Percentiles rank a stretch among this genome's conserved stretches.
These are phyloP conservation scores for Protoeuglena noctilucae DNA, from an alignment of 139 green algal genomes.

Conservation along the genomic window DNA sequence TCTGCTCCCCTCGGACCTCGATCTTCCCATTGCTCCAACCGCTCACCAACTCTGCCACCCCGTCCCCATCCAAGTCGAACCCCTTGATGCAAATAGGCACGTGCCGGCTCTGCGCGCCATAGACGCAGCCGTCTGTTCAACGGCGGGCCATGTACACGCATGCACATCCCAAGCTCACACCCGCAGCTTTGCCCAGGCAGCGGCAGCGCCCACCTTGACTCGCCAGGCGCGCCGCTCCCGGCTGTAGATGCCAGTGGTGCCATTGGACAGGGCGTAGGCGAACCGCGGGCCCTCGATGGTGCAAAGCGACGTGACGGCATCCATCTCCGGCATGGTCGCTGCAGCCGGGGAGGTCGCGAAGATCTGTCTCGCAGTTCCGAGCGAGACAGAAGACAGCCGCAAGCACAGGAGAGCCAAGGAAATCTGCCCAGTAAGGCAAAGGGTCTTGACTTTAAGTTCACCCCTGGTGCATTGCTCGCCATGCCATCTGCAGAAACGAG, in stretches of 20 bases:
- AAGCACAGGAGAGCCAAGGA: no score
- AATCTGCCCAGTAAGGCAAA: no score
- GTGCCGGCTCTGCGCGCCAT: slow-evolving; percentile 32
- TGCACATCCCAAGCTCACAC: background rate
- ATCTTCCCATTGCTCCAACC: slow-evolving; percentile 65
- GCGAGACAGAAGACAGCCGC: background rate
- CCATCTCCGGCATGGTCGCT: no score
- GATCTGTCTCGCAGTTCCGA: background rate
- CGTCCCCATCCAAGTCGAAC: slow-evolving; percentile 51
- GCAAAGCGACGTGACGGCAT: slow-evolving; percentile 30
- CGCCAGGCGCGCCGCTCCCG: slow-evolving; percentile 37
- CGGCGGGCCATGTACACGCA: background rate
- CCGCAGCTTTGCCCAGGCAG: background rate
- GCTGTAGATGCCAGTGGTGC: slow-evolving; percentile 53
- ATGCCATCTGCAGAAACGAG: background rate
- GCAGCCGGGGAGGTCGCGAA: background rate
- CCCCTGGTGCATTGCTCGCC: background rate
- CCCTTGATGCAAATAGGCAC: slow-evolving; percentile 23
- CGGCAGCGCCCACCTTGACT: slow-evolving; percentile 43
- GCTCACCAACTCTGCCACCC: slow-evolving; percentile 40
- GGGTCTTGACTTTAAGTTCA: no score
- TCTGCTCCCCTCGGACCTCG: slow-evolving; percentile 22
- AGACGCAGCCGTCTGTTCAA: no score
- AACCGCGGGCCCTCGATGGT: slow-evolving; percentile 20
- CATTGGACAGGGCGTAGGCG: slow-evolving; percentile 48